Base-by-base conservation (phyloP, 1,284 basidiomycete genomes). In the Boletus smithii region DNA sequence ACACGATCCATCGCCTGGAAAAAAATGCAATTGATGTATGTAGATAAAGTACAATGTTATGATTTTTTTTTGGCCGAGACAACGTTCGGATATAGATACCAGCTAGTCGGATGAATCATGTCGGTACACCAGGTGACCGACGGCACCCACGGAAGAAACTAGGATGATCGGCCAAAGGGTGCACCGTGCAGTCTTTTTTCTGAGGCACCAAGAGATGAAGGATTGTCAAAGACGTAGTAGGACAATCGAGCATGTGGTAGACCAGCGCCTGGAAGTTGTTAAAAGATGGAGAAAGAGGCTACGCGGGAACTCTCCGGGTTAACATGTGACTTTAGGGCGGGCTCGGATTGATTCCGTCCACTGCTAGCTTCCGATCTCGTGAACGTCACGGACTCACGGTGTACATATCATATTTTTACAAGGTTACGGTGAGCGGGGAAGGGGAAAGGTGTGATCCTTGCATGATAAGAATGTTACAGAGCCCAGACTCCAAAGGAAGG, bases 41-140 rank as follows among this genome's bases (percentile, higher is more conserved):
- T 27, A 27, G 9, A 27, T 10, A 27, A 20, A 20, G 13, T 29
- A 52, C 38, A 50, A 16, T 30, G 9, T 17, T 18, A n/a, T 14
- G 6, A 42, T 27, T 29, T 14, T 42, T 26, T 31, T 16, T n/a
- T n/a, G 20, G 20, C 3, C 20, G 20, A 20, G 20, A 20, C 20
- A 20, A 20, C 20, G n/a, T n/a, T n/a, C n/a, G n/a, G n/a, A n/a
- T n/a, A n/a, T n/a, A 20, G 20, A 20, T 20, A 20, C 20, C 4
- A 30, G 33, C 5, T 14, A 26, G 17, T 26, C 20, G 17, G 23
- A 18, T 16, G 30, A 40, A 14, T 17, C 33, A 26, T 83, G 76
- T 83, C 52, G 73, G 73, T 72, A 70, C 78, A 76, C 78, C 72
- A 79, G 80, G 81, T 83, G 81, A 83, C 81, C 71, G 72, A 69